Evolutionary conservation across 805 yeast genomes (phyloP).

Genomic region (Metschnikowia reukaufii): DNA sequence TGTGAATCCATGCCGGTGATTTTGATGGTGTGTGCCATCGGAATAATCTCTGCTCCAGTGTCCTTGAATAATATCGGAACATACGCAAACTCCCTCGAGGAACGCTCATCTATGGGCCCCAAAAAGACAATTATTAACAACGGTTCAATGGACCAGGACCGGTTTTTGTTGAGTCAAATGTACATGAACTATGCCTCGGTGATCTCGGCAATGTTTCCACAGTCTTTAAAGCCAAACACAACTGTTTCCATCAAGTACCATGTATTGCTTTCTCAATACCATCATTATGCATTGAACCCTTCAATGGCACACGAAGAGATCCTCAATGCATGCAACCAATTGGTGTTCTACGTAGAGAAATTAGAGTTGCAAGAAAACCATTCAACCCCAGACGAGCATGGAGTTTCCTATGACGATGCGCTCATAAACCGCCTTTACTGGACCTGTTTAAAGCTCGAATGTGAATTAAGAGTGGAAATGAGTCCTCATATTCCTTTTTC

Average conservation of each 20-base stretch:
- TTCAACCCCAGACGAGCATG: background rate
- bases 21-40: slow-evolving; percentile 33
- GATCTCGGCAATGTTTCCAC: slow-evolving; percentile 25
- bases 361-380: slow-evolving; percentile 4
- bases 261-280: slow-evolving; percentile 29
- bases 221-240: slow-evolving; percentile 17
- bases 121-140: background rate
- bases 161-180: slow-evolving; percentile 24
- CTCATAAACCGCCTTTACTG: slow-evolving; percentile 34
- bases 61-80: slow-evolving; percentile 34
- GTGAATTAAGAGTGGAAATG: slow-evolving; percentile 35
- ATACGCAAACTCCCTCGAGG: slow-evolving; percentile 29
- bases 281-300: slow-evolving; percentile 29
- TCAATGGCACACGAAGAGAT: slow-evolving; percentile 27
- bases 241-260: slow-evolving; percentile 22
- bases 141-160: slow-evolving; percentile 18
- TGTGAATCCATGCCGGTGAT: slow-evolving; percentile 29
- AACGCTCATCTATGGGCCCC: slow-evolving; percentile 18
- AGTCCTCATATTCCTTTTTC: slow-evolving; percentile 34
- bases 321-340: slow-evolving; percentile 27
- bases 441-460: slow-evolving; percentile 38
- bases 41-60: slow-evolving; percentile 31
- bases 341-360: slow-evolving; percentile 31
- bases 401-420: slow-evolving; percentile 14
- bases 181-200: slow-evolving; percentile 26